These are phyloP conservation scores for Nissolia schottii DNA, from an alignment of 306 rosid species.

Conservation along the genomic window DNA sequence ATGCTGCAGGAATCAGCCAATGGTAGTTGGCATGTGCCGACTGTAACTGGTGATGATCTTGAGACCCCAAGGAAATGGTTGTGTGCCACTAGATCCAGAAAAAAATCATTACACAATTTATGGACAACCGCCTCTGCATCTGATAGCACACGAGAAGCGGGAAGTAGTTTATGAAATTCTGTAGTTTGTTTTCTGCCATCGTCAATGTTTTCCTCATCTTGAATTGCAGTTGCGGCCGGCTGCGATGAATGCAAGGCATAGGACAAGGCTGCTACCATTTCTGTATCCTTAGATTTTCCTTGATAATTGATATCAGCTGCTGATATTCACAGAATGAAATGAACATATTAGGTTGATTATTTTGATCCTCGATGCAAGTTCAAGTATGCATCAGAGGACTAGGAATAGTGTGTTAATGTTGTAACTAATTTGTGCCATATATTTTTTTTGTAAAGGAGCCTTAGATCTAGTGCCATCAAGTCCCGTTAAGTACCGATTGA, in stretches of 20 bases:
- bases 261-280: slow-evolving; percentile 33
- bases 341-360: slow-evolving; percentile 26
- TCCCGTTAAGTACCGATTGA: background rate
- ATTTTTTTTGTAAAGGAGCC: slow-evolving; percentile 21
- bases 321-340: slow-evolving; percentile 33
- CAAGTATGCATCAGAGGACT: slow-evolving; percentile 49
- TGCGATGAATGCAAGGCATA: slow-evolving; percentile 50
- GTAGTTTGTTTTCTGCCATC: slow-evolving; percentile 12
- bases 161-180: background rate
- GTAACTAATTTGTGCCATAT: slow-evolving; percentile 67
- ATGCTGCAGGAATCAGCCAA: slow-evolving; percentile 66
- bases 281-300: slow-evolving; percentile 14
- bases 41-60: slow-evolving; percentile 59
- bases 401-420: slow-evolving; percentile 52
- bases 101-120: slow-evolving; percentile 19
- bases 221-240: slow-evolving; percentile 56
- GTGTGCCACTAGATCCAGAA: slow-evolving; percentile 61
- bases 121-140: slow-evolving; percentile 16
- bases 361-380: slow-evolving; percentile 54
- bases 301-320: slow-evolving; percentile 20
- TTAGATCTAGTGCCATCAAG: background rate
- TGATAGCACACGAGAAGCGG: background rate
- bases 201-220: slow-evolving; percentile 12
- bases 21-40: slow-evolving; percentile 85
- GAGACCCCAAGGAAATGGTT: slow-evolving; percentile 79